Conservation (phyloP, 345 rosid species). For the Gossypium raimondii region DNA sequence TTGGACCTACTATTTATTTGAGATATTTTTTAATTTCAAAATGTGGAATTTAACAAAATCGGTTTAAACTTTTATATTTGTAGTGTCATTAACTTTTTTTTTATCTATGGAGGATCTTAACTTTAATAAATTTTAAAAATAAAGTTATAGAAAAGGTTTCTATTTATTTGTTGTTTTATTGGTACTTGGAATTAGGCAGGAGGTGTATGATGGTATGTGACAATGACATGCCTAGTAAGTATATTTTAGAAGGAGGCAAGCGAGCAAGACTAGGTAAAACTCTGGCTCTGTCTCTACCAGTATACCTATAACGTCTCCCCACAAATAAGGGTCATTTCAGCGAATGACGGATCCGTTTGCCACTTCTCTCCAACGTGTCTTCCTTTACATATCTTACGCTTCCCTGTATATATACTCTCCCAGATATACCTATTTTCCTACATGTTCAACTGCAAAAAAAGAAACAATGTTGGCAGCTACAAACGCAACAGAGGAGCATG, state of each 20-base stretch:
- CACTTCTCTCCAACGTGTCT: background rate
- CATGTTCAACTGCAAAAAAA: background rate
- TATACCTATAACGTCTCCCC: background rate
- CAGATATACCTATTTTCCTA: background rate
- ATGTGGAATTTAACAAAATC: too few relatives aligned
- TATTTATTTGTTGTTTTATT: too few relatives aligned
- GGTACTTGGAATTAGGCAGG: too few relatives aligned
- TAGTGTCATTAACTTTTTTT: too few relatives aligned
- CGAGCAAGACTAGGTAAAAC: background rate
- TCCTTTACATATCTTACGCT: background rate
- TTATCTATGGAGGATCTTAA: too few relatives aligned
- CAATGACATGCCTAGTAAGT: background rate
- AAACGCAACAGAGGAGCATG: conserved; percentile 35
- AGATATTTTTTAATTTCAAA: too few relatives aligned
- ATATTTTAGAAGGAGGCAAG: background rate
- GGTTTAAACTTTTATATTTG: too few relatives aligned
- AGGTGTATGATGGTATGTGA: too few relatives aligned
- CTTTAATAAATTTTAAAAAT: too few relatives aligned
- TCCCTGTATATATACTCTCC: background rate
- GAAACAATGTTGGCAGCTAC: conserved; percentile 46
- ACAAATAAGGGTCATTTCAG: background rate
- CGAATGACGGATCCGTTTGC: background rate
- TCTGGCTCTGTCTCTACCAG: background rate
- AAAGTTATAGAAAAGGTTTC: too few relatives aligned
- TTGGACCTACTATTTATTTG: too few relatives aligned